These are phyloP conservation scores for Alnus rubra DNA, from an alignment of 306 rosid genomes.

Conservation along the genomic window DNA sequence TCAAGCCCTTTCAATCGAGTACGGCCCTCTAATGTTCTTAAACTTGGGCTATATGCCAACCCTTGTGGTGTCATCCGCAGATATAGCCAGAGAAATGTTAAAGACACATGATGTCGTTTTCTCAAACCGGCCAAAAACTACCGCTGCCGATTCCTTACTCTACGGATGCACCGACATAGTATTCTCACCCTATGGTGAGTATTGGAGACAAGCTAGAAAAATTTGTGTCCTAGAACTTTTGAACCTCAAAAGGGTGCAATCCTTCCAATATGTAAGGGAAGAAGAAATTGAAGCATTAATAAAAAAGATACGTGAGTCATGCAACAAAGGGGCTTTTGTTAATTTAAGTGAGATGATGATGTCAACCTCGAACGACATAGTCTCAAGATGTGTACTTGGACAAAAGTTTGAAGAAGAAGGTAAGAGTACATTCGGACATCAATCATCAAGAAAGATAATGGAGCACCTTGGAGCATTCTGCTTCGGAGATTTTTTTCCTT, in stretches of 20 bases:
- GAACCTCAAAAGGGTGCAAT: constrained; percentile 34
- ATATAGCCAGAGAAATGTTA: background rate
- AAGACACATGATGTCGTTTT: constrained; percentile 6
- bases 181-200: constrained; percentile 32
- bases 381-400: constrained; percentile 38
- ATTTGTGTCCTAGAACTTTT: constrained; percentile 37
- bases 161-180: constrained; percentile 32
- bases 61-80: constrained; percentile 29
- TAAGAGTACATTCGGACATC: background rate
- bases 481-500: constrained; percentile 41
- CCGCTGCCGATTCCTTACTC: constrained; percentile 17
- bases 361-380: constrained; percentile 19
- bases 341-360: constrained; percentile 33
- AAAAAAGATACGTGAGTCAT: background rate
- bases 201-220: constrained; percentile 39
- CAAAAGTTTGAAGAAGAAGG: constrained; percentile 9
- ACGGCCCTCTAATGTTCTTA: constrained; percentile 41
- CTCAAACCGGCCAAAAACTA: constrained; percentile 12
- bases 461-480: background rate
- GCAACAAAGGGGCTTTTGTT: background rate
- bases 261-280: constrained; percentile 15
- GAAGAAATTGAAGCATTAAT: constrained; percentile 26
- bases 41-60: constrained; percentile 34
- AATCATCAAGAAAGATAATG: constrained; percentile 7
- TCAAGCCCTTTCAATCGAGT: constrained; percentile 19